phyloP scores from a whole-genome alignment of 2,329 filamentous ascomycete species.

The Xylariales sp. region DNA sequence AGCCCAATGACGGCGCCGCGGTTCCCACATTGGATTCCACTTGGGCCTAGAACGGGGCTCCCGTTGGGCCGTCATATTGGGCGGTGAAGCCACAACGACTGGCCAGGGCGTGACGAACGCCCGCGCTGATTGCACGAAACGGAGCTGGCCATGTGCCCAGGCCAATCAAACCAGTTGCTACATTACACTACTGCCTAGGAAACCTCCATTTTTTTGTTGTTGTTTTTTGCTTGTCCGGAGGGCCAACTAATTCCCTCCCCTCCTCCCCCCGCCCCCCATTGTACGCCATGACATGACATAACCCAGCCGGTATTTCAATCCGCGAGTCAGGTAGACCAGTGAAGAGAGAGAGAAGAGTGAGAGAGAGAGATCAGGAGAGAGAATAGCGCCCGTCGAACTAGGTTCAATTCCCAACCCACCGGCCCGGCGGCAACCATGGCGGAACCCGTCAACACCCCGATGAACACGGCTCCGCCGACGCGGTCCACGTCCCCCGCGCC shows the following conservation, averaged over 20 bases:
- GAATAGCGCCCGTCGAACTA: too few species aligned
- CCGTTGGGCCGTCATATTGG: conserved; percentile 18
- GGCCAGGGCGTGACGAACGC: conserved; percentile 1
- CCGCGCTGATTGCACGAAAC: conserved; percentile 16
- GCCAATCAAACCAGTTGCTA: conserved; percentile 21
- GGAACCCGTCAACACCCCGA: conserved; percentile 60
- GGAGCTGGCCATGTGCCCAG: neutral
- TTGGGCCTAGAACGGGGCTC: conserved; percentile 7
- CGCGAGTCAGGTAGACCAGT: neutral
- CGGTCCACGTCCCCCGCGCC: conserved; percentile 57
- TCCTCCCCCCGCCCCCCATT: neutral
- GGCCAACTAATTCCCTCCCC: conserved; percentile 2
- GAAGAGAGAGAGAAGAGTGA: neutral
- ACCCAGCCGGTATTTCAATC: neutral
- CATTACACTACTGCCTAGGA: too few species aligned
- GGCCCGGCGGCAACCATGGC: conserved; percentile 52
- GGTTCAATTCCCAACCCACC: neutral
- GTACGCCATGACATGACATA: neutral
- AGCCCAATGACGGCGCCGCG: conserved; percentile 3
- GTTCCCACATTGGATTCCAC: conserved; percentile 12
- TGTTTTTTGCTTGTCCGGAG: neutral
- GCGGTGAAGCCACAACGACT: conserved; percentile 24
- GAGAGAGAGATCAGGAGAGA: neutral
- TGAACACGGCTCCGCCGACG: conserved; percentile 56
- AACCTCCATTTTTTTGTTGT: conserved; percentile 1